phyloP scores from a whole-genome alignment of 1,284 basidiomycete genomes.

The Paramarasmius palmivorus region DNA sequence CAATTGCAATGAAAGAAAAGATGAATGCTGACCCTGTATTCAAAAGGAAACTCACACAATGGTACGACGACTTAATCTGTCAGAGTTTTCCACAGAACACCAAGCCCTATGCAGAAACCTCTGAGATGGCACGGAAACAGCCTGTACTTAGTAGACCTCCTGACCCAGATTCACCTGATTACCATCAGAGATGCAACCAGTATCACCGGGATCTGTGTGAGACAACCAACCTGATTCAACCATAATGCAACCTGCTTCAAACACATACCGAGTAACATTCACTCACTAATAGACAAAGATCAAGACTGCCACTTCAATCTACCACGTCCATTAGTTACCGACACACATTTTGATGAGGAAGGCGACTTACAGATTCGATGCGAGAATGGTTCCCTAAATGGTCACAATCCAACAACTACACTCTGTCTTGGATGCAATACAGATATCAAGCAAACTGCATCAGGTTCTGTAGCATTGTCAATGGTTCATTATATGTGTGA shows the following conservation, averaged over 20 bases:
- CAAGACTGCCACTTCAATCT: conserved; percentile 5
- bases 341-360: conserved; percentile 5
- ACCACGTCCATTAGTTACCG: not conserved
- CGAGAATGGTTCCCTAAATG: conserved; percentile 12
- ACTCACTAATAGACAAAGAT: not conserved
- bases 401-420: not conserved
- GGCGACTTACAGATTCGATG: not conserved
- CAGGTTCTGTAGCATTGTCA: conserved; percentile 13
- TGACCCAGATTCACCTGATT: conserved; percentile 3
- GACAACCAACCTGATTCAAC: conserved; percentile 11
- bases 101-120: not conserved
- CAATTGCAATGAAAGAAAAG: not conserved
- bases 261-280: conserved; percentile 5
- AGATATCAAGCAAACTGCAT: conserved; percentile 16
- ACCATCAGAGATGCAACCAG: conserved; percentile 8
- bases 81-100: not conserved
- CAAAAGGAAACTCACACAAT: not conserved
- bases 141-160: conserved; percentile 10
- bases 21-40: not conserved
- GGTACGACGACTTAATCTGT: conserved; percentile 2
- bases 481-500: conserved; percentile 12
- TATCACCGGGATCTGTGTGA: conserved; percentile 14
- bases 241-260: conserved; percentile 18
- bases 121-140: not conserved
- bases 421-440: conserved; percentile 11